phyloP scores from a whole-genome alignment of 2,329 filamentous ascomycete species.

The Zarea fungicola region DNA sequence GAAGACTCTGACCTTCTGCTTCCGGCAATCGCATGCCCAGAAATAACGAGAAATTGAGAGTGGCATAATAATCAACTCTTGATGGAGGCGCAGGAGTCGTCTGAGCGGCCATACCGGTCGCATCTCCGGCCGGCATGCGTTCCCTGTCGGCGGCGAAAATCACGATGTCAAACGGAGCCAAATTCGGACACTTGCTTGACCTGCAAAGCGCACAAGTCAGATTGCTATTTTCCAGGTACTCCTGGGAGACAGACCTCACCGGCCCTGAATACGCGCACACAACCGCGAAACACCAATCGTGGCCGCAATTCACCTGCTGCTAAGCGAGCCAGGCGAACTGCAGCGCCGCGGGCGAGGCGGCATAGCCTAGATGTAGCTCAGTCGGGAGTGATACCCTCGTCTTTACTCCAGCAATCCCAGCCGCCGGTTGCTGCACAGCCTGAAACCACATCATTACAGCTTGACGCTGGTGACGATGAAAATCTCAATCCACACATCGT shows the following conservation, averaged over 20 bases:
- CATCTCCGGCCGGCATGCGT: conserved; percentile 57
- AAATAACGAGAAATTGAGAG: no score
- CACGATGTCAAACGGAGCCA: conserved; percentile 54
- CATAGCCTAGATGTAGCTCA: no score
- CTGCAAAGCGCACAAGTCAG: conserved; percentile 52
- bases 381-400: no score
- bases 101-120: conserved; percentile 50
- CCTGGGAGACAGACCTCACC: not conserved
- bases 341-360: no score
- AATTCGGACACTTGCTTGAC: conserved; percentile 49
- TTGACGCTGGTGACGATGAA: conserved; percentile 31
- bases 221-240: conserved; percentile 47
- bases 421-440: conserved; percentile 17
- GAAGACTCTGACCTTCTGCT: no score
- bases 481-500: conserved; percentile 49
- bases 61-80: not conserved
- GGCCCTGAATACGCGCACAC: no score
- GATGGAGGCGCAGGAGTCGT: not conserved
- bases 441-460: conserved; percentile 22
- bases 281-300: no score
- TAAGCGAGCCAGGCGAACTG: no score
- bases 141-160: conserved; percentile 55
- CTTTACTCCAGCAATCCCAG: not conserved
- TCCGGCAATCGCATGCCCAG: no score
- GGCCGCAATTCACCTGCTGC: no score